Percentiles rank a stretch among this genome's conserved stretches.
These are phyloP conservation scores for Coniochaeta hoffmannii DNA, from an alignment of 2,329 filamentous ascomycete species.

Conservation along the genomic window DNA sequence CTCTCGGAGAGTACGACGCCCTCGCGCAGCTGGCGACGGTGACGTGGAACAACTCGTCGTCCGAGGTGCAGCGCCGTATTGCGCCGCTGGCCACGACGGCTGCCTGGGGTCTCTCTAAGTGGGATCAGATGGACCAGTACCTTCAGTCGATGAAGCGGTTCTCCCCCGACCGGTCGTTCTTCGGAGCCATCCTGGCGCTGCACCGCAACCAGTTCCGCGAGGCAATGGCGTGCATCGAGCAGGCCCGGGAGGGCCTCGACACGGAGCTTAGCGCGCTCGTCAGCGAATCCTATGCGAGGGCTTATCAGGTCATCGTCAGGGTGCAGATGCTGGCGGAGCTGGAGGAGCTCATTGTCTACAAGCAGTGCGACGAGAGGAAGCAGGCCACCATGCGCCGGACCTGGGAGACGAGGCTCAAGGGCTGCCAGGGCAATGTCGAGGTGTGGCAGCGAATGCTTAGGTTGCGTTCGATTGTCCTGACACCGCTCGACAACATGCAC, in stretches of 20 bases:
- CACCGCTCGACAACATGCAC: constrained; percentile 86
- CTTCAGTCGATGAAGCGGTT: constrained; percentile 88
- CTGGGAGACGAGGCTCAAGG: constrained; percentile 92
- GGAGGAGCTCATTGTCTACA: constrained; percentile 96
- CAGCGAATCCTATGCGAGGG: constrained; percentile 97
- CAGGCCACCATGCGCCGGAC: constrained; percentile 86
- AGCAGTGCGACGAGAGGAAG: constrained; percentile 85
- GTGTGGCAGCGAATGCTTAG: constrained; percentile 99
- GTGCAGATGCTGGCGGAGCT: constrained; percentile 99
- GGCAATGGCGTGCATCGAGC: constrained; percentile 80
- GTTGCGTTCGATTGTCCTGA: constrained; percentile 84
- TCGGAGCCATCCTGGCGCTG: constrained; percentile 89
- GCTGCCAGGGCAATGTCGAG: constrained; percentile 94
- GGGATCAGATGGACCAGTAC: constrained; percentile 98
- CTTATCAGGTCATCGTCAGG: constrained; percentile 94
- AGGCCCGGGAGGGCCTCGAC: constrained; percentile 87
- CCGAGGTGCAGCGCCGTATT: constrained; percentile 83
- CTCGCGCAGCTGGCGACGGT: constrained; percentile 83
- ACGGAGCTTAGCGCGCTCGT: constrained; percentile 92
- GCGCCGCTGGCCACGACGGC: constrained; percentile 91
- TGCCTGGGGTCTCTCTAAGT: constrained; percentile 93
- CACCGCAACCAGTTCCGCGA: constrained; percentile 95
- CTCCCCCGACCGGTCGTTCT: constrained; percentile 94
- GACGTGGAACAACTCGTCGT: constrained; percentile 84
- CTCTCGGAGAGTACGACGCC: constrained; percentile 93